These are phyloP conservation scores for Thelonectria rubi DNA, from an alignment of 2,329 filamentous ascomycete genomes.

Conservation along the genomic window DNA sequence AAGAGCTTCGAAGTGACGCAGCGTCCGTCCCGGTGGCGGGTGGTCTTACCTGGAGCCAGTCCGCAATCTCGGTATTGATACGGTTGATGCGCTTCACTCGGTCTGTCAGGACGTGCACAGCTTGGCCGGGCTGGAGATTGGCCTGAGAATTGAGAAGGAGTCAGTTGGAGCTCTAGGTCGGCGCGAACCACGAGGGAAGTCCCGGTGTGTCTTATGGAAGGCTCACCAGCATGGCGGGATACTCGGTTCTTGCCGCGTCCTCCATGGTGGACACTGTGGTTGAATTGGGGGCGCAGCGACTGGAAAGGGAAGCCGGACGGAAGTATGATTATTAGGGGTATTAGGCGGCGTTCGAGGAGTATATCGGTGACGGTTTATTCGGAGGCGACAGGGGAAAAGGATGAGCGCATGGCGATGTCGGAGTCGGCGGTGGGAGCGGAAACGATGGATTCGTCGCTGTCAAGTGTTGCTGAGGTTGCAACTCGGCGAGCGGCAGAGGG, in stretches of 20 bases:
- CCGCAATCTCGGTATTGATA: conserved; percentile 89
- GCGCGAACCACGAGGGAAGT: conserved; percentile 4
- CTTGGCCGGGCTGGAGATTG: conserved; percentile 81
- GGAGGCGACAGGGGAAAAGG: conserved; percentile 11
- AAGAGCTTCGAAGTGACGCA: conserved; percentile 1
- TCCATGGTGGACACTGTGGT: conserved; percentile 65
- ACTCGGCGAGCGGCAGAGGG: background rate
- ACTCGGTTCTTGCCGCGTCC: conserved; percentile 84
- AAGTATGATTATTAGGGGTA: conserved; percentile 2
- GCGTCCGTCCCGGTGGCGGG: conserved; percentile 8
- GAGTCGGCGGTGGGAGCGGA: conserved; percentile 7
- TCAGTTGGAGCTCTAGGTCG: conserved; percentile 28
- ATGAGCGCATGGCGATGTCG: conserved; percentile 27
- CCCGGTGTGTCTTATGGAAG: conserved; percentile 2
- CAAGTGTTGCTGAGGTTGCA: background rate
- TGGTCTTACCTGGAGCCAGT: conserved; percentile 87
- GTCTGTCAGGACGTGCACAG: conserved; percentile 83
- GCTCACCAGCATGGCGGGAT: conserved; percentile 92
- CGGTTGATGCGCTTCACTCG: conserved; percentile 87
- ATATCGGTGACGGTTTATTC: background rate
- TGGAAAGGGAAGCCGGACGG: conserved; percentile 5
- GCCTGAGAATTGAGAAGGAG: conserved; percentile 62
- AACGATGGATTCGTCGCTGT: conserved; percentile 12
- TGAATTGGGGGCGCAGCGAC: conserved; percentile 25
- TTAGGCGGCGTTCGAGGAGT: background rate